Evolutionary conservation across 208 protist species (phyloP), one percentile per base, ranked within the genome.

Genomic region (Wallacemonas rigidus): DNA sequence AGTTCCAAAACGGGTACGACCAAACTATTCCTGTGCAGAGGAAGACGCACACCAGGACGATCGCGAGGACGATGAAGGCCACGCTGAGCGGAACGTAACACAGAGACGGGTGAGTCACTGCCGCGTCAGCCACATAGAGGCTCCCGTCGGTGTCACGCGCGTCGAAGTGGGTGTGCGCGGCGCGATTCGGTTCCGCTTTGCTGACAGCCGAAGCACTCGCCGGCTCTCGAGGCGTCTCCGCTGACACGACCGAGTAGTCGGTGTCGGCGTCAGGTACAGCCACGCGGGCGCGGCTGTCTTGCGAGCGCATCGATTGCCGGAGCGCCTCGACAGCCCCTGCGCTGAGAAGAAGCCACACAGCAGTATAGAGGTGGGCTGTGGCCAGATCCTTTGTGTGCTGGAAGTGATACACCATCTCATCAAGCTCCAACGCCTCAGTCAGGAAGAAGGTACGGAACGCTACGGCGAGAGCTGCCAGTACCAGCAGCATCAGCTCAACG

Each of bases 1-100:
- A 62, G 70, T 68, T 50, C 58, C 38, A n/a, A n/a, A 43, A 68
- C 26, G 39, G 9, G 36, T 60, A 70, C 9, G 35, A 71, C 53
- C 17, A 43, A 48, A 57, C 58, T 7, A 71, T 17, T 56, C 48
- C 51, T 7, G 15, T 53, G 35, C 50, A 2, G 48, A 61, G 61
- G 54, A 48, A 61, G 47, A 62, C 3, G 9, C 56, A 62, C 35
- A 43, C 15, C 6, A 62, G 56, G 14, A 56, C 8, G 26, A 26
- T 35, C 15, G 51, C 51, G 26, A 56, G 51, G 5, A n/a, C 14
- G 26, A 56, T 35, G 51, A 56, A 56, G 15, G n/a, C n/a, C 5
- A 26, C 14, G 51, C 8, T 56, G 51, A 9, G 6, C 51, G 2
- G 7, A 9, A 0, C 5, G 51, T 56, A 56, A 2, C 26, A 36